A percentile compares a stretch with the other conserved stretches of the same genome.
Conservation (phyloP, 1,284 basidiomycete species). For the Mycosarcoma maydis region DNA sequence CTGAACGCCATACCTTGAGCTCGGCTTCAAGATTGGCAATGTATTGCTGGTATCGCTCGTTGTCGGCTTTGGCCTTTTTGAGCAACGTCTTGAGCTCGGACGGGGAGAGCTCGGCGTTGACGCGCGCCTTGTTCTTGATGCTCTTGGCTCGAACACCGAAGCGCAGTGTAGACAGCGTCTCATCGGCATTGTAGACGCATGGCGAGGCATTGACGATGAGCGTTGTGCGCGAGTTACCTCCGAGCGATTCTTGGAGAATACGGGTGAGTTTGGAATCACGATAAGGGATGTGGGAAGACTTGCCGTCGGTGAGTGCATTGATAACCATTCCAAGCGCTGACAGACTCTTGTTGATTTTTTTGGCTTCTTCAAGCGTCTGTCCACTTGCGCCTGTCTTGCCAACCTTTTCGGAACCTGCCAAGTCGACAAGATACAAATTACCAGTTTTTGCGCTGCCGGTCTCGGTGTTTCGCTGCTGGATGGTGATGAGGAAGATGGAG, state of each 20-base stretch:
- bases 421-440: conserved; percentile 95
- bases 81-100: conserved; percentile 92
- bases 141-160: conserved; percentile 96
- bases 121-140: conserved; percentile 99
- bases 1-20: conserved; percentile 86
- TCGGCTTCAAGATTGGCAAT: conserved; percentile 91
- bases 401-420: conserved; percentile 98
- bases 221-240: conserved; percentile 98
- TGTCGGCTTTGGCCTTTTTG: conserved; percentile 87
- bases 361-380: conserved; percentile 98
- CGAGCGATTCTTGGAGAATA: conserved; percentile 98
- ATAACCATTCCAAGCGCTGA: conserved; percentile 99
- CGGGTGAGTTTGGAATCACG: conserved; percentile 99
- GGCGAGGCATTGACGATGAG: conserved; percentile 99
- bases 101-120: conserved; percentile 97
- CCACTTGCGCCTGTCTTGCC: conserved; percentile 99
- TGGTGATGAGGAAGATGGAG: conserved; percentile 97
- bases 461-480: conserved; percentile 95
- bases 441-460: conserved; percentile 95
- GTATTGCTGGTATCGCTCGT: conserved; percentile 84
- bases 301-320: conserved; percentile 92
- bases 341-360: conserved; percentile 99
- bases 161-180: conserved; percentile 95
- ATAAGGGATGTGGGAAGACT: conserved; percentile 96
- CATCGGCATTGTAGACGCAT: conserved; percentile 93